Base-by-base conservation (phyloP, 192 early-diverging fungal species). In the Coemansia biformis region DNA sequence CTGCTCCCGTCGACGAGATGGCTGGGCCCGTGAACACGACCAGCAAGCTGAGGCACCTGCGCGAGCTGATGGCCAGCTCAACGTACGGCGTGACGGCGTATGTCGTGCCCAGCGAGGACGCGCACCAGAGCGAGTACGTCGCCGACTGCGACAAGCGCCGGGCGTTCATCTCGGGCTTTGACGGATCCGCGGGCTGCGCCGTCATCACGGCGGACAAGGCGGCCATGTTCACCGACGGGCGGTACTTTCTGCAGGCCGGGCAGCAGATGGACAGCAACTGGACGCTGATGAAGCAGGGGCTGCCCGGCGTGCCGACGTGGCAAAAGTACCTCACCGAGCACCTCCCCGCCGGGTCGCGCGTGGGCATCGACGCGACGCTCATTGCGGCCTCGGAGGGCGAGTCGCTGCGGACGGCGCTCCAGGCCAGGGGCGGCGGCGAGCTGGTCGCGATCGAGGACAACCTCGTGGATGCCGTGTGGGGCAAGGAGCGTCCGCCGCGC, bases 81-180 rank as follows among this genome's bases (percentile, higher is more conserved):
- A 51, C 58, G 55, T 47, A 77, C 76, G 80, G 78, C 49, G 53
- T 83, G n/a, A 50, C 63, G 8, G 79, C 78, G 26, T 83, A 82
- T 66, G 79, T 96, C 51, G 78, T 96, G 21, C 96, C 96, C 36
- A 85, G 86, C 47, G 96, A 96, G 65, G 96, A 99, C 66, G 89
- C 95, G 7, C 95, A 98, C 76, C 91, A 94, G 89, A 91, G 89
- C 73, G 93, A 96, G 78, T 98, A 98, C 53, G 88, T 93, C 54
- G 90, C 91, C 19, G 78, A 77, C 16, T 86, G 85, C 65, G 93
- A 98, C 58, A 83, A 79, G 46, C 84, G 96, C 15, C 87, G 96
- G 23, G 75, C 78, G 22, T 98, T 79, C 66, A 95, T 98, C 60
- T 90, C 87, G 5, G 92, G 92, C 29, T 98, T 98, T 63, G 89